These are phyloP conservation scores for Aspergillus aculeatinus DNA, from an alignment of 2,329 filamentous ascomycete genomes.

Conservation along the genomic window DNA sequence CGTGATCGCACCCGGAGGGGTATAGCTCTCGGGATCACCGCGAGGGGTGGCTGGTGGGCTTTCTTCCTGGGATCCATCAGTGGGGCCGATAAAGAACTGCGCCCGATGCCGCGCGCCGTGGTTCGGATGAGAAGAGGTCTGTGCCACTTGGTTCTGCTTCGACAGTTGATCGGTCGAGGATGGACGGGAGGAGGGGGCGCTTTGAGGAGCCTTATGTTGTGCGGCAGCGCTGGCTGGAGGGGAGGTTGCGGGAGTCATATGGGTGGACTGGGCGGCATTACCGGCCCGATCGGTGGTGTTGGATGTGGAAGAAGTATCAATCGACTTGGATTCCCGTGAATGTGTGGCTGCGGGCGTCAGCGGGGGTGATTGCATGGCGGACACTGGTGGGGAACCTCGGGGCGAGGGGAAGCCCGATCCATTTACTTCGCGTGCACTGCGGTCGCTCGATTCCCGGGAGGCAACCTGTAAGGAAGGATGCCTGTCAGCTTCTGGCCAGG, in stretches of 20 bases:
- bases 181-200: constrained; percentile 41
- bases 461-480: constrained; percentile 32
- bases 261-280: constrained; percentile 27
- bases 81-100: constrained; percentile 57
- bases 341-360: constrained; percentile 80
- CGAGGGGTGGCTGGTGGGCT: constrained; percentile 62
- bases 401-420: constrained; percentile 67
- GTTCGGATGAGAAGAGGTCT: constrained; percentile 44
- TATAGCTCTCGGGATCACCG: constrained; percentile 42
- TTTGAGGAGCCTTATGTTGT: constrained; percentile 30
- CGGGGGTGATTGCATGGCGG: constrained; percentile 80
- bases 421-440: constrained; percentile 56
- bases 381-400: constrained; percentile 64
- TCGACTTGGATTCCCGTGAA: constrained; percentile 52
- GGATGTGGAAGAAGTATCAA: constrained; percentile 32
- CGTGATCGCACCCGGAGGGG: constrained; percentile 71
- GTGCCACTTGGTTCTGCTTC: constrained; percentile 46
- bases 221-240: constrained; percentile 44
- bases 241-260: constrained; percentile 57
- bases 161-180: constrained; percentile 42
- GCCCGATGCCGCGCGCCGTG: constrained; percentile 51
- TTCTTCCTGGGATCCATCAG: constrained; percentile 55
- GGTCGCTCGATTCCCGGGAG: constrained; percentile 60
- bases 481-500: constrained; percentile 11
- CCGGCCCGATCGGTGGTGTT: constrained; percentile 34